Evolutionary conservation across 495 filamentous ascomycete genomes (phyloP), one percentile per base, ranked within the genome.

Genomic region (Talaromyces nanjingensis): DNA sequence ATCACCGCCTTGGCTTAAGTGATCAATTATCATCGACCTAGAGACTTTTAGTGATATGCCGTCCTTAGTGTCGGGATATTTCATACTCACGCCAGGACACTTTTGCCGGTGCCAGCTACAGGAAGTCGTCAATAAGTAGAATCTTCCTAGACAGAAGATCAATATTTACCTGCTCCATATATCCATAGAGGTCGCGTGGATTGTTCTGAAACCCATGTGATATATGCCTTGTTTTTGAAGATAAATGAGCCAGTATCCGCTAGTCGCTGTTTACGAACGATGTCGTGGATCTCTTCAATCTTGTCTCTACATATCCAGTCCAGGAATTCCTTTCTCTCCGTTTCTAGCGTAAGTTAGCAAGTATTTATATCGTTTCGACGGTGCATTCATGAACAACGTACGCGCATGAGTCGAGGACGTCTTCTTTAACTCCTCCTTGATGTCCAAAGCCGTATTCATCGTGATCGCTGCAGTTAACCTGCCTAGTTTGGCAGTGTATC

Each of bases 61-160:
- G 31, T 29, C 29, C 1, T 31, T 22, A 31, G 20, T 7, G 25
- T 16, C 20, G 6, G 7, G 4, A 12, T 37, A 12, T 14, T 42
- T 16, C 9, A 29, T 27, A 63, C 62, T 63, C 25, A 63, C 62
- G 49, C 62, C 22, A 63, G 22, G 14, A 63, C 27, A 58, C 49
- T 55, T 58, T 63, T 63, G 11, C 62, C 62, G 24, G 62, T 58
- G 11, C 62, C 62, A 63, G 62, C 62, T 63, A 5, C n/a, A 58
- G 54, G 9, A 54, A 57, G 8, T 39, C 4, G 27, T 63, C 16
- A 55, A 33, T 47, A 33, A 39, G 9, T 45, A 2, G 0, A 49
- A 60, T 7, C 57, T 25, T 60, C 7, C 9, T 2, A 42, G 34
- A n/a, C 45, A 55, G 14, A 37, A 24, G 8, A 39, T 49, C 8